Evolutionary conservation across 169 alveolate genomes (phyloP).

Genomic region (Theileria annulata): DNA sequence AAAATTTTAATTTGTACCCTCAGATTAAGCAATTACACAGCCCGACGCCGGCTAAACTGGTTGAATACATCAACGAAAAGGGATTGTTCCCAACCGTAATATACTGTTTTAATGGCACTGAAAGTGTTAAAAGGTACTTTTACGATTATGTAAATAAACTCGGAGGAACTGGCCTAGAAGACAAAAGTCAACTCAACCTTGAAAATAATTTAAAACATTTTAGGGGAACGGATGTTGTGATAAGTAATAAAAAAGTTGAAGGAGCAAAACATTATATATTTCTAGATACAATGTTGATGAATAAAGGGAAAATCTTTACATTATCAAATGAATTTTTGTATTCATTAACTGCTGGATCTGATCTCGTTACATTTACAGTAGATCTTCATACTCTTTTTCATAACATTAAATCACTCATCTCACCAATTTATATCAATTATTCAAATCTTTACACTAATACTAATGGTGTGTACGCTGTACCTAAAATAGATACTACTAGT

Average conservation of each 20-base stretch:
- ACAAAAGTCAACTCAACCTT: too few relatives aligned
- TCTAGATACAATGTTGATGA: background rate
- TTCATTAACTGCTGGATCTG: constrained; percentile 9
- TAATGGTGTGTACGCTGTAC: background rate
- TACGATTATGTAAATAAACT: too few relatives aligned
- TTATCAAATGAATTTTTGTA: constrained; percentile 7
- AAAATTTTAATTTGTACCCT: constrained; percentile 7
- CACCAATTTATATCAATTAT: constrained; percentile 20
- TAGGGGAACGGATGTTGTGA: too few relatives aligned
- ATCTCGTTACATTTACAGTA: constrained; percentile 19
- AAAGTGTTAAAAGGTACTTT: too few relatives aligned
- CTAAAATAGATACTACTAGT: background rate
- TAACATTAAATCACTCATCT: background rate
- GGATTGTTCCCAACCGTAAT: constrained; percentile 17
- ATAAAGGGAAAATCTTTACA: background rate
- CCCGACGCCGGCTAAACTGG: background rate
- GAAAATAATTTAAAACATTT: too few relatives aligned
- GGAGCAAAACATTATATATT: constrained; percentile 28
- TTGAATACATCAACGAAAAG: constrained; percentile 6
- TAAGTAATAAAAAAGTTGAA: too few relatives aligned
- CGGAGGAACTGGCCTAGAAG: too few relatives aligned
- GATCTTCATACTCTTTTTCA: background rate
- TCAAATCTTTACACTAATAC: background rate
- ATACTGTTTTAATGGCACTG: background rate
- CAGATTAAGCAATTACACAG: background rate